A percentile compares a stretch with the other conserved stretches of the same genome.
Evolutionary conservation across 2,329 filamentous ascomycete species (phyloP).

Genomic region (Arthrobotrys entomopaga): DNA sequence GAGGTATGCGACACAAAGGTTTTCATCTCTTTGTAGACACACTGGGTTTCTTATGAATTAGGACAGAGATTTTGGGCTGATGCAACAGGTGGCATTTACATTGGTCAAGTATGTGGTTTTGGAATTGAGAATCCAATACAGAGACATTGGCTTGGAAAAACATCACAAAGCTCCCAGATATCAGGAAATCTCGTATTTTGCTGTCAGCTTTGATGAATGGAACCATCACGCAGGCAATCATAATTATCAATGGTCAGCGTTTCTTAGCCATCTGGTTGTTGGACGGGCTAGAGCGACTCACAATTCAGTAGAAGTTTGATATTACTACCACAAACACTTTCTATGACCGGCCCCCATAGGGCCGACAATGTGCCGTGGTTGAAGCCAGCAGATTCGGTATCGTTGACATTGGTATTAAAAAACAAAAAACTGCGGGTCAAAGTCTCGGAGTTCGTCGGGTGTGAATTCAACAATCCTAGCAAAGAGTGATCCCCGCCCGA

Average conservation of each 20-base stretch:
- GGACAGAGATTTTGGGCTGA: background rate
- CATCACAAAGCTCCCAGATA: slow-evolving; percentile 70
- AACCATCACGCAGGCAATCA: background rate
- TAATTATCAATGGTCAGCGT: background rate
- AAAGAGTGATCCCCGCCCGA: too few species aligned
- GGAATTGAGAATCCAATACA: slow-evolving; percentile 67
- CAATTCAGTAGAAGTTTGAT: too few species aligned
- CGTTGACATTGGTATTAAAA: too few species aligned
- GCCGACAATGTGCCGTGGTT: too few species aligned
- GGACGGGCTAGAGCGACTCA: too few species aligned
- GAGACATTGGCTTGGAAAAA: slow-evolving; percentile 63
- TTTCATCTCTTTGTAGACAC: slow-evolving; percentile 67
- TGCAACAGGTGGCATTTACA: slow-evolving; percentile 55
- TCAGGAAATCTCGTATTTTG: slow-evolving; percentile 64
- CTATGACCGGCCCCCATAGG: too few species aligned
- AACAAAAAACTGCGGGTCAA: too few species aligned
- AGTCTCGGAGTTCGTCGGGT: too few species aligned
- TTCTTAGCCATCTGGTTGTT: too few species aligned
- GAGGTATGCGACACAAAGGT: slow-evolving; percentile 71
- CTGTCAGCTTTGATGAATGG: slow-evolving; percentile 11
- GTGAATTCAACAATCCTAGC: too few species aligned
- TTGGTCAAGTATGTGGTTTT: slow-evolving; percentile 74
- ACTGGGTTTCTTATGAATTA: slow-evolving; percentile 60
- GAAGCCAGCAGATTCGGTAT: too few species aligned
- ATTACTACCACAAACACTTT: too few species aligned